A percentile compares a stretch with the other conserved stretches of the same genome.
Evolutionary conservation across 164 flowering plant genomes (phyloP).

Genomic region (Warburgia ugandensis): DNA sequence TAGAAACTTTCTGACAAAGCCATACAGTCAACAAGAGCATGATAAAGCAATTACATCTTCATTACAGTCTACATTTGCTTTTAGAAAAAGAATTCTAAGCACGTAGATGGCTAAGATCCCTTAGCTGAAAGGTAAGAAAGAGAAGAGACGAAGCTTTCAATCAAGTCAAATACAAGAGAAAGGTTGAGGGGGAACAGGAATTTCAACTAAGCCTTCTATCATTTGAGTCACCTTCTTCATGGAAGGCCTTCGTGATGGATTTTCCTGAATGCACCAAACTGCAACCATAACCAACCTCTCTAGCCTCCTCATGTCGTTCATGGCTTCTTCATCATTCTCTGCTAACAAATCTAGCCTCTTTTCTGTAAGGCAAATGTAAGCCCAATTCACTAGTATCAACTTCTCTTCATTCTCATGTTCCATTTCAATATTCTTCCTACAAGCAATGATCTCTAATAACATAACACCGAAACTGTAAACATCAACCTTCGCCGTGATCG

Average conservation of each 20-base stretch:
- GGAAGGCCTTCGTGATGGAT: conserved; percentile 30
- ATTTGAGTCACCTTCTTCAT: conserved; percentile 30
- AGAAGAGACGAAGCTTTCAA: too few species aligned
- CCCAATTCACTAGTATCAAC: background rate
- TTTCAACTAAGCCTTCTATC: conserved; percentile 31
- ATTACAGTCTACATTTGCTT: too few species aligned
- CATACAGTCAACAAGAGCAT: too few species aligned
- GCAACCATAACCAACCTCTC: too few species aligned
- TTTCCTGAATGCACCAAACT: too few species aligned
- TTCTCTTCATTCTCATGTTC: conserved; percentile 8
- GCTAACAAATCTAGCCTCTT: background rate
- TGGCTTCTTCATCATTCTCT: too few species aligned
- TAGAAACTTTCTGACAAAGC: too few species aligned
- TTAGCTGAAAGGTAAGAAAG: too few species aligned
- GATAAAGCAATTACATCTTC: too few species aligned
- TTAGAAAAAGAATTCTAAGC: too few species aligned
- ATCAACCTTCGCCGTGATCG: conserved; percentile 23
- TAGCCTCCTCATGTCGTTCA: too few species aligned
- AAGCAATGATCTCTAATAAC: conserved; percentile 21
- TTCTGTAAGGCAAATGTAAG: background rate
- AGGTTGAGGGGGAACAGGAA: conserved; percentile 17
- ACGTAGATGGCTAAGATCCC: too few species aligned
- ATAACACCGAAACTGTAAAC: conserved; percentile 18
- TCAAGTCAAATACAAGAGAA: conserved; percentile 5
- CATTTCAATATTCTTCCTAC: conserved; percentile 22